Conservation (phyloP, 148 eudicot species). For the Chenopodium berlandieri region DNA sequence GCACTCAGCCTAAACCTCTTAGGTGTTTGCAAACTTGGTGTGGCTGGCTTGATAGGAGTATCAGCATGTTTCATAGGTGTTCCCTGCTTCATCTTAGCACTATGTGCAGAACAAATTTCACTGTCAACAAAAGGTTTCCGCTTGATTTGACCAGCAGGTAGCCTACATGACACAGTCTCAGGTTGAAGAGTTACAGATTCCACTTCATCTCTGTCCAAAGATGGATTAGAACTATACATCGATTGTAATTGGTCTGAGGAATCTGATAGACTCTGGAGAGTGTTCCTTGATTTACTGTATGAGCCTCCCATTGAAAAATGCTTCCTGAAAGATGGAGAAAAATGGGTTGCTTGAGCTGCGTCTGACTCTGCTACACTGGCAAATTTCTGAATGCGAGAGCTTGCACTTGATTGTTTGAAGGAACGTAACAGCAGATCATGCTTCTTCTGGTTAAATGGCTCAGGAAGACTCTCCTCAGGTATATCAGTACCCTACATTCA, state of each 20-base stretch:
- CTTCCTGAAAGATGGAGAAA: slow-evolving; percentile 51
- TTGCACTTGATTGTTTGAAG: slow-evolving; percentile 18
- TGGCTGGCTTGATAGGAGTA: slow-evolving; percentile 22
- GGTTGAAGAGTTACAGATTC: neutral
- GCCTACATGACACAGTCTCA: slow-evolving; percentile 7
- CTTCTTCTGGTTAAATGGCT: slow-evolving; percentile 51
- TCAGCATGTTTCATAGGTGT: slow-evolving; percentile 43
- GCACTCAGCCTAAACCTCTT: slow-evolving; percentile 57
- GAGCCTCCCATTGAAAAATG: slow-evolving; percentile 42
- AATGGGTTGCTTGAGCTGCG: slow-evolving; percentile 48
- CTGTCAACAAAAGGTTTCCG: neutral
- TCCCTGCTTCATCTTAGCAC: slow-evolving; percentile 7
- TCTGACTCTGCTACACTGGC: slow-evolving; percentile 7
- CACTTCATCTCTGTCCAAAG: neutral
- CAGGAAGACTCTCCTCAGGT: slow-evolving; percentile 68
- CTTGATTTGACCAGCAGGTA: slow-evolving; percentile 37
- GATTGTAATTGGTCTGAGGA: slow-evolving; percentile 10
- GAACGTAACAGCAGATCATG: slow-evolving; percentile 16
- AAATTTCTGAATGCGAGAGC: neutral
- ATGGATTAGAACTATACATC: neutral
- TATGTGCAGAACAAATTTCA: neutral
- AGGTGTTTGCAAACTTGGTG: slow-evolving; percentile 51
- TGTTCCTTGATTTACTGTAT: slow-evolving; percentile 10
- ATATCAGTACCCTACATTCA: slow-evolving; percentile 61
- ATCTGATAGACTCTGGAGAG: slow-evolving; percentile 12